Base-by-base conservation (phyloP, 2,329 filamentous ascomycete species). In the Colletotrichum truncatum region DNA sequence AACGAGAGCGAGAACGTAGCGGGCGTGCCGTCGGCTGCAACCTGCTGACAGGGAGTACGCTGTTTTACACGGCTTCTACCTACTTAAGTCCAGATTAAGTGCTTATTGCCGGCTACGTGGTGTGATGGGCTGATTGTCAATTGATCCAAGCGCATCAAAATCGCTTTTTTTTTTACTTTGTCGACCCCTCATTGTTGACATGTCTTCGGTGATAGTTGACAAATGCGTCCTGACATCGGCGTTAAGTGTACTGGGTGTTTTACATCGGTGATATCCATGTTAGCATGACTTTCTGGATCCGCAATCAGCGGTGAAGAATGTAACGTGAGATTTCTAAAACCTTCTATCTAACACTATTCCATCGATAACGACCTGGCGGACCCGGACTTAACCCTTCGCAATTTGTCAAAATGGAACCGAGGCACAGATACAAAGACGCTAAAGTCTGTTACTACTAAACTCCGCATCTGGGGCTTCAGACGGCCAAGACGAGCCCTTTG, bases 41-140 rank as follows among this genome's bases (percentile, higher is more conserved):
- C 55, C 34, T 53, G 55, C 61, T 64, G 45, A 64, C 38, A 23
- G 16, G 26, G 43, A 60, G 25, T 23, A 30, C 28, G 26, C 11
- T 53, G 26, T 45, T 36, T 39, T 25, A 26, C 12, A 41, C 28
- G 5, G 14, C 23, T n/a, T 28, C 57, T 45, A 45, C 48, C 38
- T 36, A 12, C 38, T 60, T 25, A 9, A n/a, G n/a, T 36, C 11
- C 52, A 41, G 25, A 4, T 32, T 46, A 34, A 39, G 38, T 61
- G 61, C 46, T 61, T 64, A 64, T 48, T 46, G 55, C 61, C 46
- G 61, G 53, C 39, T 38, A 18, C 8, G 54, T 36, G 28, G 34
- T 23, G 41, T 38, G 43, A 10, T 4, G 43, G 41, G 53, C 28
- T 25, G 18, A 25, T 25, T 45, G 45, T 51, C 36, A 36, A 45